Evolutionary conservation across 306 rosid genomes (phyloP).

Genomic region (Gynostemma pentaphyllum): DNA sequence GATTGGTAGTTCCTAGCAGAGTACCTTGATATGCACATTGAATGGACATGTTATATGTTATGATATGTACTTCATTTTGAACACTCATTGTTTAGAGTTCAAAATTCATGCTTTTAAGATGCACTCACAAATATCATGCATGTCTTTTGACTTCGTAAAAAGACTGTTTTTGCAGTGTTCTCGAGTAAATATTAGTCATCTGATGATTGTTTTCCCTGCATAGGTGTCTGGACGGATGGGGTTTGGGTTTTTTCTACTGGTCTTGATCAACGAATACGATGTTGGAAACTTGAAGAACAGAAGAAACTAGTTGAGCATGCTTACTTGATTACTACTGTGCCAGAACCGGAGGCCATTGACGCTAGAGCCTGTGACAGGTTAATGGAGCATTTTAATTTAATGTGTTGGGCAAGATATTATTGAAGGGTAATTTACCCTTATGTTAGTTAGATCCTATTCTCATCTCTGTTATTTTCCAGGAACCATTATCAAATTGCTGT

Average conservation of each 20-base stretch:
- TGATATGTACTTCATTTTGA: not conserved
- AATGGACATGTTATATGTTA: not conserved
- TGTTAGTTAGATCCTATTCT: conserved; percentile 3
- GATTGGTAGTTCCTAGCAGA: not conserved
- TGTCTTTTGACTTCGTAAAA: not conserved
- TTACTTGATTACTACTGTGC: conserved; percentile 59
- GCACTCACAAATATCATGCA: not conserved
- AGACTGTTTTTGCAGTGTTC: not conserved
- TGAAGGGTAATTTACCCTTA: not conserved
- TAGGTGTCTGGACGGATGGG: conserved; percentile 97
- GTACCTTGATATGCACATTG: not conserved
- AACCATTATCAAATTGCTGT: conserved; percentile 74
- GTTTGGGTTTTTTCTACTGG: conserved; percentile 94
- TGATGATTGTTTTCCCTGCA: conserved; percentile 16
- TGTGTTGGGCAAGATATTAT: too few species aligned
- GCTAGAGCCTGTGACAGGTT: conserved; percentile 72
- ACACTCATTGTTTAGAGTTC: not conserved
- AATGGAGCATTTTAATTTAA: conserved; percentile 9
- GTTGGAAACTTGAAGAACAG: conserved; percentile 51
- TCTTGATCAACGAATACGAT: conserved; percentile 90
- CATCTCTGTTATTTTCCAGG: conserved; percentile 28
- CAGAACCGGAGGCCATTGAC: conserved; percentile 89
- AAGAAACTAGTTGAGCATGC: conserved; percentile 49
- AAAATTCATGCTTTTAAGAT: not conserved
- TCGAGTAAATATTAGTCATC: not conserved